Percentiles rank a stretch among this genome's conserved stretches.
These are phyloP conservation scores for Yarrowia osloensis DNA, from an alignment of 805 yeast species.

Conservation along the genomic window DNA sequence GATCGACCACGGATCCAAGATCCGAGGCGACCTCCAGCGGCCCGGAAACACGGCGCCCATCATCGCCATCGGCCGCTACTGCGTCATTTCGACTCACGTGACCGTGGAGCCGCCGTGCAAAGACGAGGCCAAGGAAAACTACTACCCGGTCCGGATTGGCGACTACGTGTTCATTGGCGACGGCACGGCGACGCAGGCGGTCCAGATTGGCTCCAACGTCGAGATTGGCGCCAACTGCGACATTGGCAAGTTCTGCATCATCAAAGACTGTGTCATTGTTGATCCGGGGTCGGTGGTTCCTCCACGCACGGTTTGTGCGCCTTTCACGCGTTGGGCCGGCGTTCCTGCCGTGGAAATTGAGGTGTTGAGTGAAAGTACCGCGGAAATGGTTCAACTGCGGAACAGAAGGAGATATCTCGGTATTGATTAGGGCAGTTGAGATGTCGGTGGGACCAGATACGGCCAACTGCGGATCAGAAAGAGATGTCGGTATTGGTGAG, in stretches of 20 bases:
- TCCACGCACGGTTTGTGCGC: constrained; percentile 43
- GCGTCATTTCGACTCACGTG: constrained; percentile 36
- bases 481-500: too few species aligned
- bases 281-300: constrained; percentile 42
- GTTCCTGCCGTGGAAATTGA: constrained; percentile 37
- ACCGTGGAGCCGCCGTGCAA: neutral
- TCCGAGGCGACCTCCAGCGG: constrained; percentile 44
- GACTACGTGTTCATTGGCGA: constrained; percentile 44
- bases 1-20: constrained; percentile 40
- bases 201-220: constrained; percentile 45
- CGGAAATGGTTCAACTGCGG: neutral
- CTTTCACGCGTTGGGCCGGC: constrained; percentile 41
- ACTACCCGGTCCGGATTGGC: constrained; percentile 45
- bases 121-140: constrained; percentile 31
- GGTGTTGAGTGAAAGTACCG: constrained; percentile 14
- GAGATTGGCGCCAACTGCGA: constrained; percentile 42
- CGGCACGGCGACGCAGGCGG: constrained; percentile 42
- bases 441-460: too few species aligned
- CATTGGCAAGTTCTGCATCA: constrained; percentile 43
- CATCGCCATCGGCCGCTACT: constrained; percentile 45
- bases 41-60: constrained; percentile 39
- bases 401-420: neutral
- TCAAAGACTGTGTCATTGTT: constrained; percentile 45
- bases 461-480: too few species aligned
- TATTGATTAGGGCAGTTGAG: too few species aligned